Evolutionary conservation across 371 early-diverging fungal genomes (phyloP).

Genomic region (Mucor indicus): DNA sequence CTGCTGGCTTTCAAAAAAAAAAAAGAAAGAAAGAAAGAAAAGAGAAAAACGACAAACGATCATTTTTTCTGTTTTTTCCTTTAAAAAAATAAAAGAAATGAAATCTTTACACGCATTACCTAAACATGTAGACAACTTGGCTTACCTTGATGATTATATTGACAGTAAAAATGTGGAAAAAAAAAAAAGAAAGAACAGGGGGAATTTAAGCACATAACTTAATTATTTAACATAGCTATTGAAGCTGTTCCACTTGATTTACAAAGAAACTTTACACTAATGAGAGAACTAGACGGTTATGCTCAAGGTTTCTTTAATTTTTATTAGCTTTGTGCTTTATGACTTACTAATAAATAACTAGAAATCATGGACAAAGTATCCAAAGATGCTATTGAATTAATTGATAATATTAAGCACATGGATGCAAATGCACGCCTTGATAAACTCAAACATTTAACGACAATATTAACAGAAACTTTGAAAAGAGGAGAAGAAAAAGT

Average conservation of each 20-base stretch:
- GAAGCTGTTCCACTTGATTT: slow-evolving; percentile 91
- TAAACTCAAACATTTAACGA: slow-evolving; percentile 58
- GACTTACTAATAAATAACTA: no score
- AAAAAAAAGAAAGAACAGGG: no score
- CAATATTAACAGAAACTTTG: slow-evolving; percentile 60
- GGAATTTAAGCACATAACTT: not conserved
- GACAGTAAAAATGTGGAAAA: slow-evolving; percentile 60
- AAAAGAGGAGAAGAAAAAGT: slow-evolving; percentile 91
- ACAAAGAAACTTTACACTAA: slow-evolving; percentile 83
- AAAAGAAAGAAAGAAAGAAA: no score
- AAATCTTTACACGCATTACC: no score
- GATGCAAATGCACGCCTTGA: slow-evolving; percentile 54
- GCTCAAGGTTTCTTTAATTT: no score
- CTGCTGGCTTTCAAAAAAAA: no score
- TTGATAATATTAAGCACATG: slow-evolving; percentile 44
- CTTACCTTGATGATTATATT: slow-evolving; percentile 82
- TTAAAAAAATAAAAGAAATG: no score
- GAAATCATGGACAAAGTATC: slow-evolving; percentile 60
- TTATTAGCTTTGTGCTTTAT: no score
- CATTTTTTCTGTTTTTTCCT: no score
- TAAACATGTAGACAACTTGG: slow-evolving; percentile 41
- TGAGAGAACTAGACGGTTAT: slow-evolving; percentile 88
- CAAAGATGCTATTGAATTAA: slow-evolving; percentile 49
- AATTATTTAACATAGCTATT: slow-evolving; percentile 49
- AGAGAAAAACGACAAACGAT: no score